phyloP scores from a whole-genome alignment of 768 basidiomycete genomes.

The Mycena floridula region DNA sequence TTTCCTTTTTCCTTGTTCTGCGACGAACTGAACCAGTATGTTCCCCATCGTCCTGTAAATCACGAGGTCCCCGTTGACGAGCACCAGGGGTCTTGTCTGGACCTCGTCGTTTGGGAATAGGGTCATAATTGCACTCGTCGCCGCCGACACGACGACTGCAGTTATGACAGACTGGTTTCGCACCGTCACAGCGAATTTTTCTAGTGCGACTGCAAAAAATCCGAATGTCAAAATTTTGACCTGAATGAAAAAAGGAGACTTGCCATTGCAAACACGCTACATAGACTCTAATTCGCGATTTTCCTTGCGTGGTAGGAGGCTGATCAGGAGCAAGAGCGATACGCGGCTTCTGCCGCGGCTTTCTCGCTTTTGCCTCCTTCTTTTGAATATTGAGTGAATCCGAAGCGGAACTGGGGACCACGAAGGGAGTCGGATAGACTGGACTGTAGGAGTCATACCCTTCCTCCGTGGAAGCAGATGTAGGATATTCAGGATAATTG shows the following conservation, averaged over 20 bases:
- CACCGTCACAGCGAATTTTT: conserved; percentile 81
- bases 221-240: conserved; percentile 6
- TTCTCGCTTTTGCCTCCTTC: conserved; percentile 12
- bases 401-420: too few species aligned
- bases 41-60: too few species aligned
- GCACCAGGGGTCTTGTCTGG: conserved; percentile 79
- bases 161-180: conserved; percentile 71
- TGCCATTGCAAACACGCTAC: conserved; percentile 79
- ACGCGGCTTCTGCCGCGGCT: conserved; percentile 46
- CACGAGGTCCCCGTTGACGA: conserved; percentile 54
- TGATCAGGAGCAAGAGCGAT: conserved; percentile 72
- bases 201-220: conserved; percentile 51
- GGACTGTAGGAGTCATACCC: too few species aligned
- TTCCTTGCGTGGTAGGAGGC: conserved; percentile 79
- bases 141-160: conserved; percentile 51
- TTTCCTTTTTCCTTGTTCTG: too few species aligned
- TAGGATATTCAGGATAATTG: too few species aligned
- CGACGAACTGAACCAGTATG: too few species aligned
- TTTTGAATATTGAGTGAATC: too few species aligned
- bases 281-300: conserved; percentile 65
- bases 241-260: conserved; percentile 11
- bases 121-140: conserved; percentile 60
- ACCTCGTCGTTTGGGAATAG: conserved; percentile 70
- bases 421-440: too few species aligned
- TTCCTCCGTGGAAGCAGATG: not conserved